phyloP scores from a whole-genome alignment of 169 alveolate genomes.

The Cryptosporidium muris region DNA sequence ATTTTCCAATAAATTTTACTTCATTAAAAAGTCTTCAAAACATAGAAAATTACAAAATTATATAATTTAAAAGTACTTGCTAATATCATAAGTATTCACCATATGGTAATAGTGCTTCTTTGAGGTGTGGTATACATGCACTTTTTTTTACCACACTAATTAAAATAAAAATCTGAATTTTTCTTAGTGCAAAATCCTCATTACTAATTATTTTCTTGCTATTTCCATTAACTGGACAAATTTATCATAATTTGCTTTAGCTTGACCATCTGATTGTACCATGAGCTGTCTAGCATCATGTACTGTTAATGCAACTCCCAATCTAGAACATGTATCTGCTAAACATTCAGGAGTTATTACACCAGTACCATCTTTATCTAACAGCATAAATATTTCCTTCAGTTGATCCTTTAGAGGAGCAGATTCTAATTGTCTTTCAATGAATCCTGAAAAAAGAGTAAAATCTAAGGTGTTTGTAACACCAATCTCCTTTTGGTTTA shows the following conservation, averaged over 20 bases:
- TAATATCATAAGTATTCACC: too few species aligned
- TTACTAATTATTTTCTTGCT: constrained; percentile 10
- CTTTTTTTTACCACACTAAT: constrained; percentile 40
- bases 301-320: constrained; percentile 62
- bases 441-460: constrained; percentile 63
- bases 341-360: constrained; percentile 55
- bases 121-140: constrained; percentile 18
- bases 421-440: constrained; percentile 54
- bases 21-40: background rate
- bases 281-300: constrained; percentile 71
- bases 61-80: background rate
- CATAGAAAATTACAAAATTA: background rate
- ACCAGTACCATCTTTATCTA: constrained; percentile 50
- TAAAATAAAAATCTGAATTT: background rate
- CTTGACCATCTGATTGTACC: constrained; percentile 71
- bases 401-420: constrained; percentile 67
- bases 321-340: constrained; percentile 54
- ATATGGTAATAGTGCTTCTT: too few species aligned
- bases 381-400: constrained; percentile 39
- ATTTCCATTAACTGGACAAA: constrained; percentile 60
- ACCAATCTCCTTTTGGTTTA: constrained; percentile 36
- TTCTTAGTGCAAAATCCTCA: background rate
- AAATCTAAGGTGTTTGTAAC: constrained; percentile 47
- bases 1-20: constrained; percentile 2
- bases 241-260: constrained; percentile 64